A percentile compares a stretch with the other conserved stretches of the same genome.
Evolutionary conservation across 805 yeast genomes (phyloP).

Genomic region (Wickerhamiella musiphila): DNA sequence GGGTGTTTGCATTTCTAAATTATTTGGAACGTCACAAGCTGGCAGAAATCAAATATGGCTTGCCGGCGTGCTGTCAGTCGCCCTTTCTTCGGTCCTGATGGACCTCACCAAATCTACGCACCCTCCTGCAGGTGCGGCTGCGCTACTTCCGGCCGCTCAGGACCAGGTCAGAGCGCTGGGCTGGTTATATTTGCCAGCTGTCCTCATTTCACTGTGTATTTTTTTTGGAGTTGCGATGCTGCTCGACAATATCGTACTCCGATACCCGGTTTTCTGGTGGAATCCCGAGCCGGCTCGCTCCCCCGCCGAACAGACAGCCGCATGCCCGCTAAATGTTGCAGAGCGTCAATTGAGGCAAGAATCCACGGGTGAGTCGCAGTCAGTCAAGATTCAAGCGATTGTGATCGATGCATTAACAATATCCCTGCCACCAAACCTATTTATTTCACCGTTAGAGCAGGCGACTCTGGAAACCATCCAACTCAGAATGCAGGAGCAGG

Average conservation of each 20-base stretch:
- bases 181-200: conserved; percentile 49
- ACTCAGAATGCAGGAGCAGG: no score
- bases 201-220: conserved; percentile 31
- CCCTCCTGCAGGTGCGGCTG: conserved; percentile 62
- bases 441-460: no score
- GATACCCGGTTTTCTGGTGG: conserved; percentile 40
- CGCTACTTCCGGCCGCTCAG: conserved; percentile 38
- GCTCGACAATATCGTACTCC: conserved; percentile 34
- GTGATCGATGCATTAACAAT: no score
- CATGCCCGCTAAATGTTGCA: no score
- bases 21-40: conserved; percentile 29
- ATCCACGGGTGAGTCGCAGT: no score
- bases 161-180: conserved; percentile 31
- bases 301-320: no score
- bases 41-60: conserved; percentile 37
- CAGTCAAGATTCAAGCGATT: no score
- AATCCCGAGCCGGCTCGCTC: conserved; percentile 2
- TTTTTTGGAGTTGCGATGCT: conserved; percentile 34
- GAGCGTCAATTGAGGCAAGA: no score
- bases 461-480: no score
- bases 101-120: conserved; percentile 38
- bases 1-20: conserved; percentile 37
- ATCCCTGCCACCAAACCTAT: no score
- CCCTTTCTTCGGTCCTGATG: conserved; percentile 36
- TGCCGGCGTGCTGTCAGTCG: conserved; percentile 41